Base-by-base conservation (phyloP, 192 early-diverging fungal species). In the Dimargaris cristalligena region DNA sequence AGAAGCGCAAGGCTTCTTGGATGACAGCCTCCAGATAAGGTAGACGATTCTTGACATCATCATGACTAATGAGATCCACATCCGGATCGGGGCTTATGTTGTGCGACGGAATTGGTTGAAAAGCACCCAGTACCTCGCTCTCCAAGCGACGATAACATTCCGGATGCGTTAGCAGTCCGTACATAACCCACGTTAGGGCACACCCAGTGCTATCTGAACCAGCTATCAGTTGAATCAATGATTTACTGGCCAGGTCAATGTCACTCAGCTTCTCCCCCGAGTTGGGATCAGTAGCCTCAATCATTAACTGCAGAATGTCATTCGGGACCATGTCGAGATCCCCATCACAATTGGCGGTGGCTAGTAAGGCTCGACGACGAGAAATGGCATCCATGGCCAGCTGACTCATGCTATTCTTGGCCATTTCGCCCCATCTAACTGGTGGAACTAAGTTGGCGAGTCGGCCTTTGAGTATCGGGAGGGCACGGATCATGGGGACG, bases 11-110 rank as follows among this genome's bases (percentile, higher is more conserved):
- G 0, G 69, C 61, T 51, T 74, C 73, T 61, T 65, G 63, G 35
- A 74, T 68, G 38, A 67, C 67, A 0, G 69, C 73, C 25, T 71
- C 67, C 25, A 74, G 13, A 29, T 69, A 74, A n/a, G 69, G 65
- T 25, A 71, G 50, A 2, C 50, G 38, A 1, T 50, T 54, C 44
- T 67, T 69, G 52, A 61, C 66, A 34, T 68, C 65, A 8, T 52
- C 57, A 33, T 67, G 71, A 1, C 52, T 60, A 32, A 75, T 71
- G 0, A 58, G 13, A 2, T 30, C 44, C 1, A 45, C 3, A 26
- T 75, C 65, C 25, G 56, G 28, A 29, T 44, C 57, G 20, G 50
- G 13, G n/a, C n/a, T n/a, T n/a, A n/a, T n/a, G n/a, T n/a, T n/a
- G 13, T 29, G 30, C 8, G 16, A 16, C 2, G 67, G 46, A n/a